phyloP scores from a whole-genome alignment of 495 filamentous ascomycete species.

The Lentithecium fluviatile region DNA sequence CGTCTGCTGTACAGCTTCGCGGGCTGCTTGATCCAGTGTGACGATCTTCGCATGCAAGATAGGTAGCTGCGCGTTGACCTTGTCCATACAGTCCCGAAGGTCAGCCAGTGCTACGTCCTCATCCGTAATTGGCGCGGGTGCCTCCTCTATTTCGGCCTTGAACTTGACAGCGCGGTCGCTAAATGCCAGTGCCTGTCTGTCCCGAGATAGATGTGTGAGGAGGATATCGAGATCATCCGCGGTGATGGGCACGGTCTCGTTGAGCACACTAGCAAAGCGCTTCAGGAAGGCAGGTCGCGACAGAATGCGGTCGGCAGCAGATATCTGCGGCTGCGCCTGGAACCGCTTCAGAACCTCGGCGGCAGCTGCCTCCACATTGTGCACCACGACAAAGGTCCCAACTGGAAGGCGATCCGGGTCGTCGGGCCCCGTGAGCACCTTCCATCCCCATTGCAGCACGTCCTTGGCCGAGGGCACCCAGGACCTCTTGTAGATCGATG shows the following conservation, averaged over 20 bases:
- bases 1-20: slow-evolving; percentile 64
- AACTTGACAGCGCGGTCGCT: slow-evolving; percentile 63
- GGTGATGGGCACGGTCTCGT: slow-evolving; percentile 18
- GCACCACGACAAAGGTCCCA: slow-evolving; percentile 59
- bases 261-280: slow-evolving; percentile 29
- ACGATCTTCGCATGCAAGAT: slow-evolving; percentile 49
- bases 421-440: slow-evolving; percentile 55
- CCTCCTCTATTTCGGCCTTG: slow-evolving; percentile 43
- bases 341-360: slow-evolving; percentile 33
- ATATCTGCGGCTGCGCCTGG: neutral
- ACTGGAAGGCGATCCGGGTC: slow-evolving; percentile 55
- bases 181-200: slow-evolving; percentile 37
- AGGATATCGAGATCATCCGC: slow-evolving; percentile 35
- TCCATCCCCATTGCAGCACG: slow-evolving; percentile 73
- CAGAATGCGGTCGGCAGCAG: slow-evolving; percentile 18
- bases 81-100: slow-evolving; percentile 54
- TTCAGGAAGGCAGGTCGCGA: slow-evolving; percentile 24
- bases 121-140: slow-evolving; percentile 58
- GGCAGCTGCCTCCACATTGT: slow-evolving; percentile 53
- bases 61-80: slow-evolving; percentile 46
- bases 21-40: slow-evolving; percentile 55
- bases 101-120: slow-evolving; percentile 77
- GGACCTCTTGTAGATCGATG: slow-evolving; percentile 61
- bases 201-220: slow-evolving; percentile 41
- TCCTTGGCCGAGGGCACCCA: slow-evolving; percentile 57